Evolutionary conservation across 305 asterid genomes (phyloP).

Genomic region (Nicotiana rustica): DNA sequence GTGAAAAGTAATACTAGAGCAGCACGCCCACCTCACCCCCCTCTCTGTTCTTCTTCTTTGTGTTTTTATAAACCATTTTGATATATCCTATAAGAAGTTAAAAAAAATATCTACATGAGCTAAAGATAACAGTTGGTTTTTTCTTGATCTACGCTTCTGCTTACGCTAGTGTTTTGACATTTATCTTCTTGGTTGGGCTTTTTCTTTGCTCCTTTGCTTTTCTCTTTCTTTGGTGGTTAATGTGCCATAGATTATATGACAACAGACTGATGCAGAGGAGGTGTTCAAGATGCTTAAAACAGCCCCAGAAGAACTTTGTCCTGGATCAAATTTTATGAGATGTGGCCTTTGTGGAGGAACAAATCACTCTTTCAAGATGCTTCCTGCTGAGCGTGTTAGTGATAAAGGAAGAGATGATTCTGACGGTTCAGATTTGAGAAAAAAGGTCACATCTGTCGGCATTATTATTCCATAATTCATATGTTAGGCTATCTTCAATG

Average conservation of each 20-base stretch:
- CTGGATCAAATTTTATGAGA: slow-evolving; percentile 61
- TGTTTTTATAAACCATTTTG: slow-evolving; percentile 8
- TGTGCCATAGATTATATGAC: slow-evolving; percentile 15
- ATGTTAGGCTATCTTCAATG: slow-evolving; percentile 19
- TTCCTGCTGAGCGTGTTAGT: slow-evolving; percentile 52
- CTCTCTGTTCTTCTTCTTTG: not conserved
- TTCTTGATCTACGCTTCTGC: slow-evolving; percentile 9
- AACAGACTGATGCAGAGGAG: slow-evolving; percentile 49
- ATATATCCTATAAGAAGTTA: not conserved
- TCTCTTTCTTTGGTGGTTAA: slow-evolving; percentile 20
- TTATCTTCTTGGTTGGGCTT: slow-evolving; percentile 20
- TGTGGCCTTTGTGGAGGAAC: slow-evolving; percentile 93
- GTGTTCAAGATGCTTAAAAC: slow-evolving; percentile 63
- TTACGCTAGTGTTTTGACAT: slow-evolving; percentile 28
- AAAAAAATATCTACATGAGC: not conserved
- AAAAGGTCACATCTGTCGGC: slow-evolving; percentile 52
- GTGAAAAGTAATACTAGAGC: slow-evolving; percentile 5
- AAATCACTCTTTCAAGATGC: slow-evolving; percentile 67
- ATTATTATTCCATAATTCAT: slow-evolving; percentile 15
- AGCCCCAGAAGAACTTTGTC: slow-evolving; percentile 50
- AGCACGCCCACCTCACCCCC: not conserved
- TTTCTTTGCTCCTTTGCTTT: slow-evolving; percentile 15
- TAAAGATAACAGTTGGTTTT: slow-evolving; percentile 21
- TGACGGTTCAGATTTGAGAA: slow-evolving; percentile 60
- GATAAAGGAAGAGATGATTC: slow-evolving; percentile 46